phyloP scores from a whole-genome alignment of 148 eudicot genomes.

The Selenicereus undatus region DNA sequence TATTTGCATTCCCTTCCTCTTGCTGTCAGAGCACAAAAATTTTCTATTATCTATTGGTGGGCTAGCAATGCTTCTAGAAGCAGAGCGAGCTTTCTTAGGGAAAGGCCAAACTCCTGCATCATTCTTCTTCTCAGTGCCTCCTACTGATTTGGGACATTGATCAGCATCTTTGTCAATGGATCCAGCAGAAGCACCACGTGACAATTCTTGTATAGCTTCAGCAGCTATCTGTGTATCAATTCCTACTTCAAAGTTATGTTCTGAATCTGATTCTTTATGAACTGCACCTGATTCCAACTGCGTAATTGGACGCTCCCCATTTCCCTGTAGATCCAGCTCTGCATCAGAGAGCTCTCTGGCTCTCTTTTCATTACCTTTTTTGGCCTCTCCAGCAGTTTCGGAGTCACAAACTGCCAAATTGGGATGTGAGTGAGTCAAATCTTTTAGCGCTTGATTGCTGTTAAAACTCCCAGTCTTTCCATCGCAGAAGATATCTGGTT shows the following conservation, averaged over 20 bases:
- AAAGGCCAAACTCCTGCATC: slow-evolving; percentile 16
- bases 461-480: slow-evolving; percentile 14
- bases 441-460: background rate
- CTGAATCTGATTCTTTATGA: slow-evolving; percentile 15
- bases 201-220: slow-evolving; percentile 70
- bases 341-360: slow-evolving; percentile 13
- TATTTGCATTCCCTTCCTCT: slow-evolving; percentile 14
- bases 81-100: slow-evolving; percentile 25
- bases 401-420: slow-evolving; percentile 7
- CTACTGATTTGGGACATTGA: slow-evolving; percentile 29
- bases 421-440: slow-evolving; percentile 15
- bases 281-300: slow-evolving; percentile 21
- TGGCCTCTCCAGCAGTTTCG: slow-evolving; percentile 14
- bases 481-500: slow-evolving; percentile 8
- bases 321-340: slow-evolving; percentile 26
- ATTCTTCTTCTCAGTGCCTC: slow-evolving; percentile 11
- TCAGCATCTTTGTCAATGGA: slow-evolving; percentile 19
- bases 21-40: slow-evolving; percentile 13
- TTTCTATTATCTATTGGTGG: slow-evolving; percentile 15
- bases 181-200: slow-evolving; percentile 30
- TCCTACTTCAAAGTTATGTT: slow-evolving; percentile 46
- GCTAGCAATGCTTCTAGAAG: slow-evolving; percentile 23
- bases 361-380: slow-evolving; percentile 21
- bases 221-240: slow-evolving; percentile 67
- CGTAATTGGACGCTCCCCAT: slow-evolving; percentile 22